Percentiles rank a stretch among this genome's conserved stretches.
Evolutionary conservation across 2,329 filamentous ascomycete species (phyloP).

Genomic region (Ophiosphaerella narmari): DNA sequence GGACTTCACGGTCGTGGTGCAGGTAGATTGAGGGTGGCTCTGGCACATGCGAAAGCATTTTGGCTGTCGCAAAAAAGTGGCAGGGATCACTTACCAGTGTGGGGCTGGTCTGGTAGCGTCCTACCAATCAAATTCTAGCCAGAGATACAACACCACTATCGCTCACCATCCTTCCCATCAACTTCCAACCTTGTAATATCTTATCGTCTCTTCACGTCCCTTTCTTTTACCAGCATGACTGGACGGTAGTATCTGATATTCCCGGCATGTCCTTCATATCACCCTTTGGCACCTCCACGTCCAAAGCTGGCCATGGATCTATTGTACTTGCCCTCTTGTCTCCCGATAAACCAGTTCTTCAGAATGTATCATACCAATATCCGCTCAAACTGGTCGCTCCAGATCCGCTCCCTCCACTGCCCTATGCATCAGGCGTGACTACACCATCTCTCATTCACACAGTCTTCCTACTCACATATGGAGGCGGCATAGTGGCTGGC

Average conservation of each 20-base stretch:
- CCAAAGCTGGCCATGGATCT: conserved; percentile 75
- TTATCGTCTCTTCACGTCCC: too few species aligned
- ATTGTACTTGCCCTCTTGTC: conserved; percentile 76
- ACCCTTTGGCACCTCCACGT: conserved; percentile 77
- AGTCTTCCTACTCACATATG: conserved; percentile 91
- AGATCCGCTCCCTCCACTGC: conserved; percentile 64
- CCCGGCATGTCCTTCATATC: conserved; percentile 52
- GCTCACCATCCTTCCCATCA: too few species aligned
- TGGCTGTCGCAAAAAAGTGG: not conserved
- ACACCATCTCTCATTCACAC: conserved; percentile 64
- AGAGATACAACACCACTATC: too few species aligned
- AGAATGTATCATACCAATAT: conserved; percentile 84
- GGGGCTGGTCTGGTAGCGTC: not conserved
- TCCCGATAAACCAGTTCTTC: conserved; percentile 71
- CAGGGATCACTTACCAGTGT: conserved; percentile 3
- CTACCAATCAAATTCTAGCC: too few species aligned
- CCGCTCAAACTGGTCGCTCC: conserved; percentile 92
- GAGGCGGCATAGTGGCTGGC: conserved; percentile 87
- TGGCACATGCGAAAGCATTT: not conserved
- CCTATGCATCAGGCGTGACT: conserved; percentile 10
- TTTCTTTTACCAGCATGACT: too few species aligned
- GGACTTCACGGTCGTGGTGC: not conserved
- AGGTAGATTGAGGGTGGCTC: not conserved
- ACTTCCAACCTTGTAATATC: too few species aligned
- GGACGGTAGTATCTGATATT: too few species aligned